phyloP scores from a whole-genome alignment of 805 yeast species.

The Lachancea mirantina region DNA sequence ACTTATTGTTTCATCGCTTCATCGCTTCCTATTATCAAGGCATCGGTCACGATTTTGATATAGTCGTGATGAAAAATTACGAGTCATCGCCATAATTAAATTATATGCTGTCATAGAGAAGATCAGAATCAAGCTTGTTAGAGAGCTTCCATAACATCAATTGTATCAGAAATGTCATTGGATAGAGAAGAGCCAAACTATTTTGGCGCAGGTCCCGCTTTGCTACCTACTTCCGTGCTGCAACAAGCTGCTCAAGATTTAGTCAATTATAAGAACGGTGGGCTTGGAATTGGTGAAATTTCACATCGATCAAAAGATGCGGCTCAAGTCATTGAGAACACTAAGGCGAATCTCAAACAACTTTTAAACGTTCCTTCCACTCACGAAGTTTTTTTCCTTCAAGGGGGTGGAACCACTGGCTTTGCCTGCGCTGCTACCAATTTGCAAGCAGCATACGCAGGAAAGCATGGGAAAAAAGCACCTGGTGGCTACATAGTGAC shows the following conservation, averaged over 20 bases:
- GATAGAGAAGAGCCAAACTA: constrained; percentile 69
- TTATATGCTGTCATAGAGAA: too few relatives aligned
- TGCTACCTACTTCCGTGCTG: constrained; percentile 74
- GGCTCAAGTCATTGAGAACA: constrained; percentile 61
- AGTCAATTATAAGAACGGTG: constrained; percentile 58
- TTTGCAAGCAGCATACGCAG: constrained; percentile 65
- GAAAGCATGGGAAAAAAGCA: constrained; percentile 67
- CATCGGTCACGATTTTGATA: too few relatives aligned
- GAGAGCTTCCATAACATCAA: too few relatives aligned
- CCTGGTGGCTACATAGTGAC: constrained; percentile 82
- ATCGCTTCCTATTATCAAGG: too few relatives aligned
- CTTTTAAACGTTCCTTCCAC: constrained; percentile 78
- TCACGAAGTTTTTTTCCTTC: constrained; percentile 89
- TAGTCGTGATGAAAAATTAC: background rate
- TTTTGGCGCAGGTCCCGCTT: constrained; percentile 99
- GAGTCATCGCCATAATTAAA: background rate
- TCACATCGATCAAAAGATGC: constrained; percentile 92
- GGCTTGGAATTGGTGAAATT: constrained; percentile 90
- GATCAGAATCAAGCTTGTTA: too few relatives aligned
- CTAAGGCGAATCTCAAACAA: constrained; percentile 60
- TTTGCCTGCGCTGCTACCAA: constrained; percentile 84
- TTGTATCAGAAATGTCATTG: constrained; percentile 27
- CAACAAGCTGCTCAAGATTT: constrained; percentile 84
- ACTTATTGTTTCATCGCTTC: too few relatives aligned
- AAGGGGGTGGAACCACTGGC: constrained; percentile 98